These are phyloP conservation scores for Phytophthora gonapodyides DNA, from an alignment of 352 stramenopile genomes.

Conservation along the genomic window DNA sequence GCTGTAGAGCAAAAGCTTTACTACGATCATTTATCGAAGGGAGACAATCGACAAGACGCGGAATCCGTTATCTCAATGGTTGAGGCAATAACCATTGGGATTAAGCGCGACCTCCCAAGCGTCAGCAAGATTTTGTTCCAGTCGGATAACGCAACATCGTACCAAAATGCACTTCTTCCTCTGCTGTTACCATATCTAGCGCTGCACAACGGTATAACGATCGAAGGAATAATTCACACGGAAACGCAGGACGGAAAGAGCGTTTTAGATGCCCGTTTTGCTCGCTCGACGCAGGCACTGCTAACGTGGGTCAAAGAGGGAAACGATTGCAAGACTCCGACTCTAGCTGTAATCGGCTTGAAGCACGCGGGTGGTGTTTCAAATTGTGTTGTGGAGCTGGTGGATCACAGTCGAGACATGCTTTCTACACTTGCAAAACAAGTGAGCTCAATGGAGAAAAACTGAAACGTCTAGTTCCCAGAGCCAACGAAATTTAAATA, in stretches of 20 bases:
- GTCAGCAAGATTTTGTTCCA: conserved; percentile 30
- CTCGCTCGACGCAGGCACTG: conserved; percentile 17
- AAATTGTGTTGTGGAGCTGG: too few relatives aligned
- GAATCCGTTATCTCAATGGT: conserved; percentile 22
- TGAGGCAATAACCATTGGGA: conserved; percentile 30
- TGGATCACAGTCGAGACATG: too few relatives aligned
- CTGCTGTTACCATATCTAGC: conserved; percentile 28
- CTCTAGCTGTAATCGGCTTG: too few relatives aligned
- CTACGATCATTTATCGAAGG: conserved; percentile 5
- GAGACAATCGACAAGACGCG: not conserved
- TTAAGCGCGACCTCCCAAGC: conserved; percentile 23
- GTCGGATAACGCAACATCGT: conserved; percentile 33
- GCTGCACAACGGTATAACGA: conserved; percentile 6
- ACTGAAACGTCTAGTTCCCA: too few relatives aligned
- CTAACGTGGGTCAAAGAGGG: conserved; percentile 17
- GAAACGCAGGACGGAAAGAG: conserved; percentile 37
- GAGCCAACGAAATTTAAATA: too few relatives aligned
- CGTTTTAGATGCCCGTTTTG: conserved; percentile 32
- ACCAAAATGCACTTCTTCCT: conserved; percentile 29
- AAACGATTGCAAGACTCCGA: conserved; percentile 25
- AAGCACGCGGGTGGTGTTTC: too few relatives aligned
- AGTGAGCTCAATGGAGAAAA: too few relatives aligned
- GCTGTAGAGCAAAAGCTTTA: conserved; percentile 11
- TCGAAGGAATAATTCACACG: conserved; percentile 35
- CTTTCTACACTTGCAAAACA: too few relatives aligned